phyloP scores from a whole-genome alignment of 805 yeast species.

The Nematodospora valgi region DNA sequence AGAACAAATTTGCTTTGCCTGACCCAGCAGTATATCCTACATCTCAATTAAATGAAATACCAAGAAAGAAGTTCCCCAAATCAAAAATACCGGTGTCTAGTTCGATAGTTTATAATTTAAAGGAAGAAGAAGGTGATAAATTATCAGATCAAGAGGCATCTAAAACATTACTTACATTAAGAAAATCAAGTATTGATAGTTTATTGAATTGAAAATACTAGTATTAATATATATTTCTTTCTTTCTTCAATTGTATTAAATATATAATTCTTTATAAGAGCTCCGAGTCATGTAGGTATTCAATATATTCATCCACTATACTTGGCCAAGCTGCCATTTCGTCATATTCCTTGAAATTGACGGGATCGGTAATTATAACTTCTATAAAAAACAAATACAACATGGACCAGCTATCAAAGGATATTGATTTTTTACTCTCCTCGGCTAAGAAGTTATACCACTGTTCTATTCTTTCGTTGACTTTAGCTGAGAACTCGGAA shows the following conservation, averaged over 20 bases:
- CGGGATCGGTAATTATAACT: constrained; percentile 46
- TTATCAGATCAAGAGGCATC: constrained; percentile 27
- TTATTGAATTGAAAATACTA: constrained; percentile 32
- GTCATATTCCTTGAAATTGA: constrained; percentile 54
- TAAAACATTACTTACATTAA: constrained; percentile 34
- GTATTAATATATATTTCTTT: constrained; percentile 3
- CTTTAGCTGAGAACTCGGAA: constrained; percentile 15
- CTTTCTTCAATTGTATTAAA: constrained; percentile 2
- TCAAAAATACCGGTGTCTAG: constrained; percentile 20
- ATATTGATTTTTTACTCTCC: constrained; percentile 46
- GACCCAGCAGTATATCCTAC: constrained; percentile 34
- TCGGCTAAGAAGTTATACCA: constrained; percentile 59
- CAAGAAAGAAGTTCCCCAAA: constrained; percentile 30
- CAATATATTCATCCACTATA: constrained; percentile 79
- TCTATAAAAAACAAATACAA: constrained; percentile 58
- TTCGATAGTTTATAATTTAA: constrained; percentile 17
- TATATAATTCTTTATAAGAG: constrained; percentile 3
- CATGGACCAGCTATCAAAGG: constrained; percentile 87
- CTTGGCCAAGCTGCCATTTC: constrained; percentile 92
- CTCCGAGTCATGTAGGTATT: constrained; percentile 38
- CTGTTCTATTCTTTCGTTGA: constrained; percentile 33
- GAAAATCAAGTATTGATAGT: constrained; percentile 40
- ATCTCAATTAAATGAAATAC: constrained; percentile 18
- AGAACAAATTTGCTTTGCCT: constrained; percentile 29
- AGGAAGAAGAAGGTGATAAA: constrained; percentile 14